phyloP scores from a whole-genome alignment of 176 grass and related monocot genomes.

The Oryza meyeriana region DNA sequence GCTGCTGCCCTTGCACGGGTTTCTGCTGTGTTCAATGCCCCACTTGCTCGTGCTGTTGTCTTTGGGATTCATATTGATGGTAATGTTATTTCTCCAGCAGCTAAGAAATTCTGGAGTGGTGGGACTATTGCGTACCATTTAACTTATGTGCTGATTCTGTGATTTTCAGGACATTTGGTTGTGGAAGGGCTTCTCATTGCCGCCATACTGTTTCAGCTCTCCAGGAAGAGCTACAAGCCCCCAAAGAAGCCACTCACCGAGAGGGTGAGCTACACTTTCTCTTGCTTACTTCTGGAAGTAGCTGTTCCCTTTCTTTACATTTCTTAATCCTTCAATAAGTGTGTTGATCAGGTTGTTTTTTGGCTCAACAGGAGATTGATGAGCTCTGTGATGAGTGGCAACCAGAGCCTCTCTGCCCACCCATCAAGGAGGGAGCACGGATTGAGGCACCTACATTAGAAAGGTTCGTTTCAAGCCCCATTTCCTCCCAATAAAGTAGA shows the following conservation, averaged over 20 bases:
- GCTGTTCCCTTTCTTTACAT: not conserved
- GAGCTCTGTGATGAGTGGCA: slow-evolving; percentile 64
- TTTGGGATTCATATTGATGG: slow-evolving; percentile 59
- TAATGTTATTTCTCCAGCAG: slow-evolving; percentile 14
- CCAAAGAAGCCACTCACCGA: slow-evolving; percentile 59
- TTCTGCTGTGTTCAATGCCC: slow-evolving; percentile 46
- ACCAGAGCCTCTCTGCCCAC: slow-evolving; percentile 56
- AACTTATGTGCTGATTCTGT: slow-evolving; percentile 2
- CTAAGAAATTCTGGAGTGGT: not conserved
- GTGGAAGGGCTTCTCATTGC: slow-evolving; percentile 55
- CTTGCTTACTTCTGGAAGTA: not conserved
- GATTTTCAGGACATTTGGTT: slow-evolving; percentile 49
- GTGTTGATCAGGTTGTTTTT: slow-evolving; percentile 1
- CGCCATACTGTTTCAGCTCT: slow-evolving; percentile 57
- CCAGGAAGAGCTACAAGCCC: slow-evolving; percentile 60
- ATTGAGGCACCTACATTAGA: slow-evolving; percentile 34
- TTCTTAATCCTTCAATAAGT: slow-evolving; percentile 4
- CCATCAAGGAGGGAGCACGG: slow-evolving; percentile 41
- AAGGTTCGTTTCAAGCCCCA: slow-evolving; percentile 38
- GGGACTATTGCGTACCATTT: not conserved
- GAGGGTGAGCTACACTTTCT: slow-evolving; percentile 37
- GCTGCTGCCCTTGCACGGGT: slow-evolving; percentile 30
- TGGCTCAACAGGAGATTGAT: slow-evolving; percentile 47
- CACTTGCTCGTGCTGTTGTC: slow-evolving; percentile 44
- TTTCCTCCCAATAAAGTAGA: not conserved